phyloP scores from a whole-genome alignment of 768 basidiomycete genomes.

The Filobasidium wieringae region DNA sequence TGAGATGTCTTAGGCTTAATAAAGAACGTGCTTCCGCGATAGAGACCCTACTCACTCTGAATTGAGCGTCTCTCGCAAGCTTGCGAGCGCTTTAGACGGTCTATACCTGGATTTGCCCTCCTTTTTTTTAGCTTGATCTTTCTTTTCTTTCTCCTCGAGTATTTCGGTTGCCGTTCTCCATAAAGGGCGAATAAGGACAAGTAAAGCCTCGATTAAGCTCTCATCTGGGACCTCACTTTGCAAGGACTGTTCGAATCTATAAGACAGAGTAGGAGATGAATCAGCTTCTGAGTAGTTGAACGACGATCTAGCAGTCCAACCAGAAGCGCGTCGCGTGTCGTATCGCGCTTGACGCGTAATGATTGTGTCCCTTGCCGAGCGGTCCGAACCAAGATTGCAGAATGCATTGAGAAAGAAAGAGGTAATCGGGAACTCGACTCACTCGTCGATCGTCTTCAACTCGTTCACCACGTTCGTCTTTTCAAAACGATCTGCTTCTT shows the following conservation, averaged over 20 bases:
- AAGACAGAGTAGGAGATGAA: not conserved
- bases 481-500: not conserved
- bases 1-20: no score
- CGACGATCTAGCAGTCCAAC: not conserved
- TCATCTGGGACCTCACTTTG: not conserved
- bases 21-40: no score
- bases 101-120: not conserved
- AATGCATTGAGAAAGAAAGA: no score
- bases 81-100: not conserved
- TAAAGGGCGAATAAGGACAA: not conserved
- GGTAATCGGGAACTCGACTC: no score
- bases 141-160: not conserved
- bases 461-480: constrained; percentile 6
- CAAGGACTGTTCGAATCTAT: not conserved
- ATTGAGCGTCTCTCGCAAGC: not conserved
- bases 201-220: not conserved
- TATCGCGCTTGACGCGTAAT: not conserved
- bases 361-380: not conserved
- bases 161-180: not conserved
- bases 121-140: not conserved
- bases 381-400: not conserved
- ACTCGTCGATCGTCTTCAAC: constrained; percentile 15
- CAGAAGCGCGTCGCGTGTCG: not conserved
- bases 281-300: not conserved
- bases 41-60: not conserved